These are phyloP conservation scores for Dittrichia graveolens DNA, from an alignment of 129 eudicot genomes.

Conservation along the genomic window DNA sequence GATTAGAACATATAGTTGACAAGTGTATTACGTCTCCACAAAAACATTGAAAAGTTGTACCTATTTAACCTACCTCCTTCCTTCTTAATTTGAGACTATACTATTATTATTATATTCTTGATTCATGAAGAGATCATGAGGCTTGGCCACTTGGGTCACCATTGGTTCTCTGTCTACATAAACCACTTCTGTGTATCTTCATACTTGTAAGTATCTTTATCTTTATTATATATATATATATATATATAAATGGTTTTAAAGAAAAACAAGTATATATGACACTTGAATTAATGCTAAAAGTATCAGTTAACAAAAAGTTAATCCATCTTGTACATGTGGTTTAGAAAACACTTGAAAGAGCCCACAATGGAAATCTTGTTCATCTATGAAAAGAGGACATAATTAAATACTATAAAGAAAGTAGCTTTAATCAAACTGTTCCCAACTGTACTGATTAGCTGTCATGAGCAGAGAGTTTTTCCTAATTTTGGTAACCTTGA, in stretches of 20 bases:
- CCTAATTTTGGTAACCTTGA: slow-evolving; percentile 44
- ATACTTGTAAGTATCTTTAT: slow-evolving; percentile 11
- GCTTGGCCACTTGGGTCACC: background rate
- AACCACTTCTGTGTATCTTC: slow-evolving; percentile 10
- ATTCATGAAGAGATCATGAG: slow-evolving; percentile 18
- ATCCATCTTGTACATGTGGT: no score
- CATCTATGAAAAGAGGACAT: no score
- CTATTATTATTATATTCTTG: no score
- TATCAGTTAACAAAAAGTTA: no score
- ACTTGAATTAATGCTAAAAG: no score
- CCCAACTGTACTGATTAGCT: slow-evolving; percentile 29
- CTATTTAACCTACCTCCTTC: no score
- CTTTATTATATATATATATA: background rate
- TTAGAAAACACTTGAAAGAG: no score
- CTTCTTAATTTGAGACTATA: background rate
- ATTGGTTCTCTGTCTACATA: background rate
- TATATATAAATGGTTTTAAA: no score
- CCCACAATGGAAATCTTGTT: no score
- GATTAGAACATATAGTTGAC: no score
- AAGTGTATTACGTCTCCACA: background rate
- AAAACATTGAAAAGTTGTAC: slow-evolving; percentile 4
- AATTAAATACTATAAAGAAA: no score
- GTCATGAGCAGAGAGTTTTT: slow-evolving; percentile 29
- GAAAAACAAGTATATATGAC: no score
- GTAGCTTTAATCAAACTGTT: background rate